A percentile compares a stretch with the other conserved stretches of the same genome.
These are phyloP conservation scores for Cyclaneusma minus DNA, from an alignment of 2,329 filamentous ascomycete genomes.

Conservation along the genomic window DNA sequence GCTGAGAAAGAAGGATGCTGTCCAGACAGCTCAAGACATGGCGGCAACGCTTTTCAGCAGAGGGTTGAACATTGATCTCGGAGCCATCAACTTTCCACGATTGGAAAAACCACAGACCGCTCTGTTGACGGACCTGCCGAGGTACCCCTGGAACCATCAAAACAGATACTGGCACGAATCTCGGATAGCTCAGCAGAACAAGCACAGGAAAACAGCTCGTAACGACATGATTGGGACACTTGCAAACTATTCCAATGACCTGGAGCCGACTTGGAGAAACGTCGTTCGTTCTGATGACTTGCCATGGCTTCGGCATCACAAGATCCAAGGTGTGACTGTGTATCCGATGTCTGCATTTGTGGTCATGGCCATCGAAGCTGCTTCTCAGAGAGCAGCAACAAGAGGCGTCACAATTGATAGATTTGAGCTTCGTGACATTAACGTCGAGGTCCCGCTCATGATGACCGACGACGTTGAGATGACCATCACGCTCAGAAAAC, in stretches of 20 bases:
- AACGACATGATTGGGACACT: slow-evolving; percentile 29
- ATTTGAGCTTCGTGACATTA: slow-evolving; percentile 29
- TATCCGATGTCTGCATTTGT: slow-evolving; percentile 25
- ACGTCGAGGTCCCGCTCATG: slow-evolving; percentile 29
- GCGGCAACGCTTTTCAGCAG: background rate
- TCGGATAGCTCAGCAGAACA: slow-evolving; percentile 26
- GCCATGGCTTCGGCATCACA: slow-evolving; percentile 32
- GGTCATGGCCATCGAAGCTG: slow-evolving; percentile 9
- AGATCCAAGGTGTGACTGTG: slow-evolving; percentile 29
- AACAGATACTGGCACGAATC: slow-evolving; percentile 38
- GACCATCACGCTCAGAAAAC: slow-evolving; percentile 28
- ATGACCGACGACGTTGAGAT: slow-evolving; percentile 33
- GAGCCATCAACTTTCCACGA: background rate
- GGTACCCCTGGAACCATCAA: slow-evolving; percentile 38
- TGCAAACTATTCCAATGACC: slow-evolving; percentile 3
- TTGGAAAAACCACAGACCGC: background rate
- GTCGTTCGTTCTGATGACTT: slow-evolving; percentile 20
- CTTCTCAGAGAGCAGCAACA: background rate
- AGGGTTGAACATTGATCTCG: background rate
- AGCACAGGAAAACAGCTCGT: slow-evolving; percentile 27
- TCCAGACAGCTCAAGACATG: background rate
- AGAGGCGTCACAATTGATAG: slow-evolving; percentile 17
- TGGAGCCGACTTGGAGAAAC: slow-evolving; percentile 20
- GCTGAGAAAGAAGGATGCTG: background rate
- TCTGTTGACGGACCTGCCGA: slow-evolving; percentile 24